Base-by-base conservation (phyloP, 805 yeast genomes). In the Candida loeiensis region DNA sequence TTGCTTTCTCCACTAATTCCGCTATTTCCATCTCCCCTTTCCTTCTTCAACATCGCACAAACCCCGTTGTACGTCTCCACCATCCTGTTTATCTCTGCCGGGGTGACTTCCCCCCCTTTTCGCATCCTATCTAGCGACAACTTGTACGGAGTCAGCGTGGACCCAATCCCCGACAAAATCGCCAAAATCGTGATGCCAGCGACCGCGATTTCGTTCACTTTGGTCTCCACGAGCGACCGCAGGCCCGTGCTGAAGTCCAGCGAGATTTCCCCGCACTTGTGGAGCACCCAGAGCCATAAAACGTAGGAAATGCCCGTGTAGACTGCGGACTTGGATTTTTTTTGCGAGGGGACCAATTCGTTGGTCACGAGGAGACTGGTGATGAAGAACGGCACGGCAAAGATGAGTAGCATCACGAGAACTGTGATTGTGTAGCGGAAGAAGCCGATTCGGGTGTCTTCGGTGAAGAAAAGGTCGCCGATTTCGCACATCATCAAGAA, bases 121-220 rank as follows among this genome's bases (percentile, higher is more conserved):
- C n/a, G n/a, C n/a, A n/a, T n/a, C n/a, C n/a, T n/a, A 16, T 45
- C 52, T 4, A 47, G 8, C 3, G 45, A 34, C 20, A 50, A 40
- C 20, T 56, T 53, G 45, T 56, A 66, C 6, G 77, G 69, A 0
- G 77, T 72, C 30, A 76, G 66, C 11, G 71, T 56, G 5, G 76
- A 70, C 1, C 80, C 81, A 31, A 76, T 64, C 2, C 81, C 81
- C 8, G 77, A 74, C 14, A 76, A 55, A 1, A 72, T 46, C 0
- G 79, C 75, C 38, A 76, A 62, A 37, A 72, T 64, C n/a, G 75
- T 61, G 21, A 76, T 69, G 0, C 82, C 82, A 19, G 72, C 59
- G 32, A 76, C 52, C 3, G 73, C 64, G 21, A 76, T 49, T 47
- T 74, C 73, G 45, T 66, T 70, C 32, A 76, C 60, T 39, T 74